Evolutionary conservation across 2,329 filamentous ascomycete species (phyloP).

Genomic region (Fusarium lateritium): DNA sequence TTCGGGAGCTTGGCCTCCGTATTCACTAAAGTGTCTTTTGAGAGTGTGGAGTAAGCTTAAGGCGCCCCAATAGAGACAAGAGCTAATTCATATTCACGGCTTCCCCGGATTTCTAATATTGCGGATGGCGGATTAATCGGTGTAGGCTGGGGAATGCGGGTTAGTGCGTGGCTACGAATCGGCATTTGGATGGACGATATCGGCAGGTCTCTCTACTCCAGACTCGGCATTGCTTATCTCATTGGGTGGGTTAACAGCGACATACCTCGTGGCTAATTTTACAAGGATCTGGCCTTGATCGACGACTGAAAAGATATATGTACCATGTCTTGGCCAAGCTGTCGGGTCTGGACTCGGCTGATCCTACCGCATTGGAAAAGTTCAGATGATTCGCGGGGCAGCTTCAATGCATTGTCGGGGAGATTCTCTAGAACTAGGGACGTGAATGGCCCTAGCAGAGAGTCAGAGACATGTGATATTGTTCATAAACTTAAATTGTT

Average conservation of each 20-base stretch:
- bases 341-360: background rate
- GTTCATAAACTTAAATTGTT: background rate
- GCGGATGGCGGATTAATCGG: background rate
- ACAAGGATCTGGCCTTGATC: background rate
- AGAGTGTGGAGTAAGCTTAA: conserved; percentile 8
- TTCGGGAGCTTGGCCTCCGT: conserved; percentile 18
- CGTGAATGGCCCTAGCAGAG: background rate
- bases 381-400: background rate
- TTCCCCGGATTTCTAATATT: background rate
- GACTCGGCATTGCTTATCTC: background rate
- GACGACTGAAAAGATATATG: background rate
- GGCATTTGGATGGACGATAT: background rate
- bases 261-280: background rate
- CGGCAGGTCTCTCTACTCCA: background rate
- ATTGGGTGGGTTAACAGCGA: background rate
- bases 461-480: background rate
- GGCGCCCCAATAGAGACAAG: conserved; percentile 27
- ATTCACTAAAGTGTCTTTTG: background rate
- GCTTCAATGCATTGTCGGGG: background rate
- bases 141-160: background rate
- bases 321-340: background rate
- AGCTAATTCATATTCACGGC: background rate
- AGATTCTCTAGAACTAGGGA: background rate
- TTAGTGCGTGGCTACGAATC: background rate
- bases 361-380: background rate